Evolutionary conservation across 192 early-diverging fungal genomes (phyloP), one percentile per base, ranked within the genome.

Genomic region (Rhizophlyctis rosea): DNA sequence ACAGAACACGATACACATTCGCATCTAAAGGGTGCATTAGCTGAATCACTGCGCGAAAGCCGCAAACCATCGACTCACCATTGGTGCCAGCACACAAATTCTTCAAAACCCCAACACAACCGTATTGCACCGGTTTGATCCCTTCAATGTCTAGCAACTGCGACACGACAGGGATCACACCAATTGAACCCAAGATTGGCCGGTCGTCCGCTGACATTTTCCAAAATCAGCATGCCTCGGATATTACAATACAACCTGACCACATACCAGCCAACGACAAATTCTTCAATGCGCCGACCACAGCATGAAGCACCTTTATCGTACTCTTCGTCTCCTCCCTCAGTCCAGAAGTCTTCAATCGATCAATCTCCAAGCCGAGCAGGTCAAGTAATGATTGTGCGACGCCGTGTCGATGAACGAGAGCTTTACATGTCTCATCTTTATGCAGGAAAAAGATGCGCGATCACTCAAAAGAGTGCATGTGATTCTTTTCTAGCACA

Each of bases 221-320:
- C 13, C 13, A 16, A 23, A 13, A 18, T 27, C 16, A 7, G 25
- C 5, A 52, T 27, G 24, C 23, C 7, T 16, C 7, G 25, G 16
- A 54, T 44, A 34, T n/a, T 67, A 9, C 33, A 31, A 59, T 11
- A 61, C 1, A 39, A 57, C 2, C 0, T 7, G 0, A 27, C 36
- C 27, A 14, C 65, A 34, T 57, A 72, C 71, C 69, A 4, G 81
- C 71, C 25, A 82, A 59, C 2, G 78, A 72, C 34, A 82, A 50
- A 64, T 82, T 82, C 62, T 80, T 82, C 25, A 82, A 64, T 4
- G 81, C 72, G 4, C 81, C 81, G 28, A 81, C 64, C 7, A 76
- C 76, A 4, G 78, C 81, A 71, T 82, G 81, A 14, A 82, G 50
- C 3, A 82, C 76, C 54, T 81, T 79, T 47, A 80, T 63, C 21